Evolutionary conservation across 179 eudicot species (phyloP), one percentile per base, ranked within the genome.

Genomic region (Heliamphora ciliata): DNA sequence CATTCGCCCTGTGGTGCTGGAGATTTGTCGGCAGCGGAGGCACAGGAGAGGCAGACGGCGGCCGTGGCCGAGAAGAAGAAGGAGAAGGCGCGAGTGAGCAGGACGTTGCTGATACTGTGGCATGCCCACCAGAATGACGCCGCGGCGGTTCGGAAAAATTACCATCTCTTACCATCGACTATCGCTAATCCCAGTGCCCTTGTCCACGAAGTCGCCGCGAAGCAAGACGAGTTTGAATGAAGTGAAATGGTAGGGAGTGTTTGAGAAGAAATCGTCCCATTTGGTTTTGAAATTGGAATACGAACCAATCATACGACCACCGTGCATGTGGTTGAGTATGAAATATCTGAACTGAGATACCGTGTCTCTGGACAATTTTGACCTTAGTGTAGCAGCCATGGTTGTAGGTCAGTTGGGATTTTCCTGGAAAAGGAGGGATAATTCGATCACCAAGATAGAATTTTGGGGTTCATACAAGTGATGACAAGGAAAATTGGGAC

Each of bases 311-410:
- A 84, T 77, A 61, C 90, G 92, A 86, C 93, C 94, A 83, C 87
- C 79, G 78, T 89, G 94, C 88, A 87, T 83, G 74, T 87, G 89
- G 82, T 88, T 93, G 86, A 80, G 89, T 31, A 92, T 83, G 55
- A 91, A 94, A 88, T 87, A 88, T 86, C 92, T 90, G 82, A 91
- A 88, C 80, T 91, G 95, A 13, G 91, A 87, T 58, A 86, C 89
- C 56, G 96, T 82, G 63, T 91, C 91, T 59, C 87, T 90, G 0
- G 90, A 84, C 74, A 97, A 90, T 87, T 93, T 94, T 80, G 93
- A 91, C 90, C 99, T 90, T 66, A 96, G 55, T 14, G 88, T 97
- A 79, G 92, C 92, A 52, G 99, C 96, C 98, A 94, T 94, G 85
- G 84, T 76, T 55, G 78, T 48, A 18, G 21, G 44, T 11, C 8